phyloP scores from a whole-genome alignment of 73 alveolate species.

The Symbiodinium natans region DNA sequence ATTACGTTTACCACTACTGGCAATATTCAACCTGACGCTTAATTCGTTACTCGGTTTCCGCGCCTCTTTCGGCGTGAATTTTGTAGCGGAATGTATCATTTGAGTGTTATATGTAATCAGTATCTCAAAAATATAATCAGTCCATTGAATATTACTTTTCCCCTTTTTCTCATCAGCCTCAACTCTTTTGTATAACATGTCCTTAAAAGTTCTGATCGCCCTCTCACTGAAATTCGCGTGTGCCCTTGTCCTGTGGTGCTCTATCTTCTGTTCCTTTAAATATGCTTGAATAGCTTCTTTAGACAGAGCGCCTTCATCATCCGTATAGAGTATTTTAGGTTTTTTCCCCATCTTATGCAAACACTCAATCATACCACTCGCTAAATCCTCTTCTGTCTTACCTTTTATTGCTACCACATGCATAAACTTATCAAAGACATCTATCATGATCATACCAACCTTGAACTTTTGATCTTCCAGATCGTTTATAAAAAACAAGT shows the following conservation, averaged over 20 bases:
- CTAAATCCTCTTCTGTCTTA: background rate
- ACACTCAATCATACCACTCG: constrained; percentile 13
- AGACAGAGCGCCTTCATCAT: background rate
- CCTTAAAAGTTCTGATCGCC: background rate
- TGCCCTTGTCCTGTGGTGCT: constrained; percentile 18
- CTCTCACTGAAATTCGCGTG: constrained; percentile 5
- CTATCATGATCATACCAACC: constrained; percentile 37
- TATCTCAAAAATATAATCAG: constrained; percentile 24
- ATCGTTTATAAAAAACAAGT: constrained; percentile 19
- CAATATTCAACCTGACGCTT: background rate
- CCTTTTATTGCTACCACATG: background rate
- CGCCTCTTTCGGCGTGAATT: constrained; percentile 27
- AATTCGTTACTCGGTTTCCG: background rate
- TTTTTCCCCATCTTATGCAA: background rate
- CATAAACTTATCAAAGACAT: constrained; percentile 1
- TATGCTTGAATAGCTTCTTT: background rate
- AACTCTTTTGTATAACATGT: background rate
- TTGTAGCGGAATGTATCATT: background rate
- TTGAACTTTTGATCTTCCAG: background rate
- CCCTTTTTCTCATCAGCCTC: constrained; percentile 34
- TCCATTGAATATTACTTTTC: background rate
- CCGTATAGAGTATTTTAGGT: background rate
- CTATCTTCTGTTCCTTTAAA: constrained; percentile 23
- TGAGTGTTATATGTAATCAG: background rate
- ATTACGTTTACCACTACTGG: background rate